Evolutionary conservation across 345 rosid species (phyloP).

Genomic region (Euphorbia pulcherrima): DNA sequence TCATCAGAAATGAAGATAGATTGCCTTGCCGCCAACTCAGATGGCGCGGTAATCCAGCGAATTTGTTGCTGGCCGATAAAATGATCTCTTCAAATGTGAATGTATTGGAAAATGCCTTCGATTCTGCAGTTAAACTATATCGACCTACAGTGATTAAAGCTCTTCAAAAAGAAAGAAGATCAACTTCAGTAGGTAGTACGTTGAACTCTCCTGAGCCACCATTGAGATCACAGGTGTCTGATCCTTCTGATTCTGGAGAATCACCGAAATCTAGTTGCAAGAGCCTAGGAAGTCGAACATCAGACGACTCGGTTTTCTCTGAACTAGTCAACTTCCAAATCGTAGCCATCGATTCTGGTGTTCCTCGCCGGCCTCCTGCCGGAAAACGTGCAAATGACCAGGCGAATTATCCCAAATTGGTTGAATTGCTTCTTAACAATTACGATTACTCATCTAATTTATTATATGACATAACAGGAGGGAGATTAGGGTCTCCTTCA

Average conservation of each 20-base stretch:
- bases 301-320: slow-evolving; percentile 41
- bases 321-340: slow-evolving; percentile 43
- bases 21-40: slow-evolving; percentile 86
- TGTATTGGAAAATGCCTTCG: slow-evolving; percentile 63
- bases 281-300: slow-evolving; percentile 47
- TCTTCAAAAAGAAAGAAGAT: slow-evolving; percentile 81
- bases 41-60: slow-evolving; percentile 98
- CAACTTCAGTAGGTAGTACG: slow-evolving; percentile 73
- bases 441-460: slow-evolving; percentile 59
- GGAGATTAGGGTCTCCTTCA: slow-evolving; percentile 61
- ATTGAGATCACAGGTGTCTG: slow-evolving; percentile 51
- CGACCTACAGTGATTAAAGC: slow-evolving; percentile 72
- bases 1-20: slow-evolving; percentile 94
- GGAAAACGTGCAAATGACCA: slow-evolving; percentile 95
- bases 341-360: slow-evolving; percentile 90
- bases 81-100: slow-evolving; percentile 39
- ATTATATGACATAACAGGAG: slow-evolving; percentile 75
- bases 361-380: slow-evolving; percentile 97
- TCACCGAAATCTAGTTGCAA: slow-evolving; percentile 55
- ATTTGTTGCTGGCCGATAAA: slow-evolving; percentile 77
- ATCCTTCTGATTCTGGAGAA: slow-evolving; percentile 61
- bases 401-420: slow-evolving; percentile 79
- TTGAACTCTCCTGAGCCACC: slow-evolving; percentile 43
- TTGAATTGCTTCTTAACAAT: slow-evolving; percentile 83
- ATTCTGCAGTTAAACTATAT: slow-evolving; percentile 67